These are phyloP conservation scores for Nicotiana noctiflora DNA, from an alignment of 257 asterid genomes.

Conservation along the genomic window DNA sequence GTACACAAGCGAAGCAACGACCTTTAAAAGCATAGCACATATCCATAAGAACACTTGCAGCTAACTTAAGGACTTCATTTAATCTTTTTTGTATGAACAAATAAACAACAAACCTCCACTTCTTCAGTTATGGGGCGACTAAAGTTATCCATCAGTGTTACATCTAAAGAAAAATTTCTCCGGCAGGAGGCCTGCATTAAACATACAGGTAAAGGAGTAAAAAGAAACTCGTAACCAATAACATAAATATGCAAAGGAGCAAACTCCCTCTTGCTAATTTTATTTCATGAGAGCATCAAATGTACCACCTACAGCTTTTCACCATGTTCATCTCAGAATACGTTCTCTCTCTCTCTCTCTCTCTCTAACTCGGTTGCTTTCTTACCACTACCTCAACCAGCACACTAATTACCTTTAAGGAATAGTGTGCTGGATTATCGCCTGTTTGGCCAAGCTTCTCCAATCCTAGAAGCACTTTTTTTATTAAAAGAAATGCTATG, in stretches of 20 bases:
- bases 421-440: background rate
- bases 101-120: constrained; percentile 45
- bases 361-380: background rate
- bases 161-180: constrained; percentile 72
- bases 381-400: background rate
- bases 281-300: background rate
- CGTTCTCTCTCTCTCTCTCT: background rate
- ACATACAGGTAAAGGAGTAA: constrained; percentile 9
- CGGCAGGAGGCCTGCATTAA: constrained; percentile 79
- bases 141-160: constrained; percentile 50
- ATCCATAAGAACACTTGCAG: constrained; percentile 8
- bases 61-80: background rate
- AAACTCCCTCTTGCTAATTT: background rate
- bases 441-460: too few species aligned
- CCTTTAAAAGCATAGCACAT: constrained; percentile 38
- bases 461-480: too few species aligned
- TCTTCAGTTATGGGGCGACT: constrained; percentile 52
- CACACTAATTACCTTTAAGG: background rate
- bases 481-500: too few species aligned
- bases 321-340: background rate
- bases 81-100: background rate
- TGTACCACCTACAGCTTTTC: background rate
- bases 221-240: background rate
- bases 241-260: background rate
- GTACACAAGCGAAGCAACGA: constrained; percentile 70